Evolutionary conservation across 768 basidiomycete genomes (phyloP).

Genomic region (Boletellus sp.): DNA sequence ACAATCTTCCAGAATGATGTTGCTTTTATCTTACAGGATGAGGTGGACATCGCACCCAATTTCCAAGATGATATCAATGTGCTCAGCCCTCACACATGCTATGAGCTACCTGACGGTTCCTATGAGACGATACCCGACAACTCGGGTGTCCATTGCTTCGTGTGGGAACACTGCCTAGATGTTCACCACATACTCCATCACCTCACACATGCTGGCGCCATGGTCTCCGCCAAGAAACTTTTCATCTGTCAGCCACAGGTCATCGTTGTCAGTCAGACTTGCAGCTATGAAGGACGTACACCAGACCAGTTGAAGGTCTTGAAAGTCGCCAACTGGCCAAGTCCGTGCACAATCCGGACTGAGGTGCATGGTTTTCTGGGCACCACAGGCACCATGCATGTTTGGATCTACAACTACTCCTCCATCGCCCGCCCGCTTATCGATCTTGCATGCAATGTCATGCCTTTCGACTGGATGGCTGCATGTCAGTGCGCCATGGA

Average conservation of each 20-base stretch:
- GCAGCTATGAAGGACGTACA: constrained; percentile 32
- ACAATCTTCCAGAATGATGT: constrained; percentile 40
- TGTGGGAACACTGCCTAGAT: constrained; percentile 33
- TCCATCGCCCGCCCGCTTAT: constrained; percentile 22
- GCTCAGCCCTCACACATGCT: constrained; percentile 34
- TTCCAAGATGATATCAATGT: constrained; percentile 42
- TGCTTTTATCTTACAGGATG: constrained; percentile 34
- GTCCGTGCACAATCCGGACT: too few species aligned
- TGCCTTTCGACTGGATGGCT: constrained; percentile 17
- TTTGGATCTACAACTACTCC: constrained; percentile 32
- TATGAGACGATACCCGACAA: constrained; percentile 14
- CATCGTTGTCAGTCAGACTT: constrained; percentile 36
- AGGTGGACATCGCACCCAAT: constrained; percentile 35
- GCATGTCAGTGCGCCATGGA: background rate
- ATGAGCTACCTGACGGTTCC: constrained; percentile 18
- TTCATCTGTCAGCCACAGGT: constrained; percentile 27
- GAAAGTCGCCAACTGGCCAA: constrained; percentile 33
- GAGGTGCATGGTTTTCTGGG: too few species aligned
- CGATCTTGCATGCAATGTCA: constrained; percentile 20
- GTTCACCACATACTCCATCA: constrained; percentile 15
- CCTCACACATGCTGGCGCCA: constrained; percentile 32
- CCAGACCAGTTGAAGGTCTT: constrained; percentile 26
- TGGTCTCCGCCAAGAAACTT: constrained; percentile 37
- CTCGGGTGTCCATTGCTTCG: constrained; percentile 5
- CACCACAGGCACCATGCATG: constrained; percentile 21